Evolutionary conservation across 2,329 filamentous ascomycete species (phyloP), one percentile per base, ranked within the genome.

Genomic region (Xylariales sp.): DNA sequence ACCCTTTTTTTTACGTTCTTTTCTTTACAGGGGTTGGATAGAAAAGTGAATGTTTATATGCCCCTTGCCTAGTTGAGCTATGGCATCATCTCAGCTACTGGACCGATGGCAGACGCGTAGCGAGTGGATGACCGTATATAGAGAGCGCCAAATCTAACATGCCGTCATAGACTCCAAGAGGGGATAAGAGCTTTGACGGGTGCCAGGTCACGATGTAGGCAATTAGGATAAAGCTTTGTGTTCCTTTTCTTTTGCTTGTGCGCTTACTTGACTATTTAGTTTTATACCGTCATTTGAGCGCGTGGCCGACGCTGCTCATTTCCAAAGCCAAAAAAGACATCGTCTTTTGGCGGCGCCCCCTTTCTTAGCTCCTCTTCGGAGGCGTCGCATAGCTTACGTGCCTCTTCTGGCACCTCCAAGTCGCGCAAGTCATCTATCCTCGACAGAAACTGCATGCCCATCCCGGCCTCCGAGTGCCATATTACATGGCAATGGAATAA

Each of bases 281-380:
- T 3, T 34, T 28, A 59, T 59, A 30, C 32, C 23, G 36, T 10
- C 30, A 16, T 4, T 3, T 5, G n/a, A 49, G 43, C 32, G 36
- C 28, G 49, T 36, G 30, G 32, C 30, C 41, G 16, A 41, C 46
- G 49, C 52, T 48, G 41, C 16, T 73, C 69, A 62, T 71, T 53
- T 8, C 70, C 70, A 56, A 76, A 77, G 3, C 82, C 82, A 43
- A 77, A 80, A 78, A 84, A 86, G 1, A 79, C 78, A 52, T 81
- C 81, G 72, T 88, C 86, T 39, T 82, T 80, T 0, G 86, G 86
- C 28, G 80, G 79, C 6, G 80, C 81, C 0, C 86, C 86, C 72
- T 78, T 83, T 65, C 82, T 79, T 36, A 87, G 71, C 18, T 85
- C 85, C 12, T 80, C 79, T 3, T 78, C 71, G 3, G 74, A 68